Evolutionary conservation across 371 early-diverging fungal genomes (phyloP).

Genomic region (Mucor mucedo): DNA sequence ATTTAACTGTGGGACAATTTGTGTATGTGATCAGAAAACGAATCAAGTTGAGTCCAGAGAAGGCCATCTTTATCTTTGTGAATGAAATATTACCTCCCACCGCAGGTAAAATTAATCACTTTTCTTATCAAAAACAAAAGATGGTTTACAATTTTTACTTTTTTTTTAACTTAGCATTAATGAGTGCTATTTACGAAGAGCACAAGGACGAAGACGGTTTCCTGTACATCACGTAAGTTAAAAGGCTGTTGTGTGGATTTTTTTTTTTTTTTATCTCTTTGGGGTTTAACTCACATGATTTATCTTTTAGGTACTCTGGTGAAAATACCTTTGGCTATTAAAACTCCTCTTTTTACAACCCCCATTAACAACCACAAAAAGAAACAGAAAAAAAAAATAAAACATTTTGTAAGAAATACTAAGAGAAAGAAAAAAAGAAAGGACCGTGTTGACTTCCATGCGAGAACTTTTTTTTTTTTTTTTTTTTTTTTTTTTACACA

Average conservation of each 20-base stretch:
- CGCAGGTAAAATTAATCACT: slow-evolving; percentile 58
- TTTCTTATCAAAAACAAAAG: too few relatives aligned
- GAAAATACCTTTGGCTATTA: slow-evolving; percentile 78
- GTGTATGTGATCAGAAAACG: slow-evolving; percentile 95
- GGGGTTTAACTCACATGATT: slow-evolving; percentile 13
- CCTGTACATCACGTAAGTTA: slow-evolving; percentile 79
- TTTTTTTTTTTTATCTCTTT: neutral
- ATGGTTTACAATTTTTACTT: neutral
- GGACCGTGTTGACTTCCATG: too few relatives aligned
- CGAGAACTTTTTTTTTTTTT: too few relatives aligned
- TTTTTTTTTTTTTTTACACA: too few relatives aligned
- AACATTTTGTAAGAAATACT: too few relatives aligned
- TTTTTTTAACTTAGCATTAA: slow-evolving; percentile 72
- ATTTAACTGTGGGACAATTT: slow-evolving; percentile 97
- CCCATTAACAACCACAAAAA: too few relatives aligned
- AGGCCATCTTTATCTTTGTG: slow-evolving; percentile 98
- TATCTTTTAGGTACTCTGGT: slow-evolving; percentile 61
- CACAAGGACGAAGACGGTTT: slow-evolving; percentile 84
- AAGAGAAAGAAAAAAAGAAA: too few relatives aligned
- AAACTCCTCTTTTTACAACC: neutral
- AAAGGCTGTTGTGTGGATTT: neutral
- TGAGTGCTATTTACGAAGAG: slow-evolving; percentile 89
- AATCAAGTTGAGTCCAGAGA: slow-evolving; percentile 92
- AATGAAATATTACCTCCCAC: slow-evolving; percentile 94
- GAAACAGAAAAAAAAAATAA: too few relatives aligned